A percentile compares a stretch with the other conserved stretches of the same genome.
Conservation (phyloP, 345 rosid genomes). For the Mercurialis annua region DNA sequence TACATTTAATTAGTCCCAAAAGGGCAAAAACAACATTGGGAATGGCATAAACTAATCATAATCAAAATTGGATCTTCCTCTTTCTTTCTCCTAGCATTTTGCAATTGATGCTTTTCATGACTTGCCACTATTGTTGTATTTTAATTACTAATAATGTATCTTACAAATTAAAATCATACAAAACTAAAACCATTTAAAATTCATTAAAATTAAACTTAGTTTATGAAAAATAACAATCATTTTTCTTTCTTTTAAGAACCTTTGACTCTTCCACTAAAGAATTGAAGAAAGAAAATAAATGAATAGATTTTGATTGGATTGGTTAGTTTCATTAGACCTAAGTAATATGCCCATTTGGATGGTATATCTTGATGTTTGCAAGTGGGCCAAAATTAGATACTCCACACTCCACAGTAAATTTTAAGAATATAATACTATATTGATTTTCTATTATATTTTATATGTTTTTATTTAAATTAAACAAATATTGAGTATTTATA, state of each 20-base stretch:
- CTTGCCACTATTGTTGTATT: conserved; percentile 23
- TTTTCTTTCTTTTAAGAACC: conserved; percentile 35
- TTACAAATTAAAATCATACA: background rate
- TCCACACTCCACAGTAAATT: no score
- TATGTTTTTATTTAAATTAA: no score
- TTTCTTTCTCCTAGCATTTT: conserved; percentile 27
- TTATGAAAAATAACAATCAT: background rate
- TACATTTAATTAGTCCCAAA: conserved; percentile 20
- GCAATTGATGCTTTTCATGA: conserved; percentile 24
- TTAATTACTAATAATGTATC: no score
- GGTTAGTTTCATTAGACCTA: conserved; percentile 28
- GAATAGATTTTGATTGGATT: conserved; percentile 4
- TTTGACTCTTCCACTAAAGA: conserved; percentile 57
- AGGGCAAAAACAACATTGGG: conserved; percentile 47
- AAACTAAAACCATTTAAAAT: background rate
- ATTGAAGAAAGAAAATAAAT: conserved; percentile 19
- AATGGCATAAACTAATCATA: conserved; percentile 38
- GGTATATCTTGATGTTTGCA: conserved; percentile 29
- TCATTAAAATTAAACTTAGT: background rate
- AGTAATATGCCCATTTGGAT: conserved; percentile 12
- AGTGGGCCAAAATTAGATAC: conserved; percentile 20
- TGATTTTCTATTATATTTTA: no score
- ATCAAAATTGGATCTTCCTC: conserved; percentile 37
- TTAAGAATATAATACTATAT: no score
- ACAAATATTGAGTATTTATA: no score